Conservation (phyloP, 495 filamentous ascomycete species). For the Pseudotulostoma volvatum region DNA sequence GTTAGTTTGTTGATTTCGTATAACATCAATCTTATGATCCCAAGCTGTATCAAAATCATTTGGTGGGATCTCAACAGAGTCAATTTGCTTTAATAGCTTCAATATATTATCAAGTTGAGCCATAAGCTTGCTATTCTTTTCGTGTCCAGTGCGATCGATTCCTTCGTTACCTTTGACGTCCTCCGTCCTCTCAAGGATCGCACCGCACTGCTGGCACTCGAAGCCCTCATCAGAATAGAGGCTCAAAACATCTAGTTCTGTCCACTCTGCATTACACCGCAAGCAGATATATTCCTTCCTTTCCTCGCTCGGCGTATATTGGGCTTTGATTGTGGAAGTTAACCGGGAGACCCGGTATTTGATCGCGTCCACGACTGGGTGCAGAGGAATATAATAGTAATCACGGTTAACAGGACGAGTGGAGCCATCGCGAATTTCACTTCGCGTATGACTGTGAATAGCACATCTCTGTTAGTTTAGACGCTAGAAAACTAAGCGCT, state of each 20-base stretch:
- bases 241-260: conserved; percentile 72
- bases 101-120: conserved; percentile 73
- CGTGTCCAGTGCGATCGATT: conserved; percentile 50
- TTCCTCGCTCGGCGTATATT: conserved; percentile 63
- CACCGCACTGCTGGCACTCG: conserved; percentile 67
- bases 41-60: conserved; percentile 72
- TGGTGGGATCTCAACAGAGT: conserved; percentile 63
- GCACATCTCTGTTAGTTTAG: conserved; percentile 5
- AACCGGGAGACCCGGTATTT: conserved; percentile 82
- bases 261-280: conserved; percentile 68
- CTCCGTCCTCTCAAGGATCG: conserved; percentile 44
- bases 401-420: conserved; percentile 68
- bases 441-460: conserved; percentile 49
- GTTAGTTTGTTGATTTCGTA: conserved; percentile 39
- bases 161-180: conserved; percentile 44
- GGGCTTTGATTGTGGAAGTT: conserved; percentile 67
- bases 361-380: conserved; percentile 85
- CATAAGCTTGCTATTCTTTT: conserved; percentile 75
- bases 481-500: background rate
- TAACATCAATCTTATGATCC: conserved; percentile 33
- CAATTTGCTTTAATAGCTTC: conserved; percentile 71
- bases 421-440: conserved; percentile 63
- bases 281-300: conserved; percentile 79
- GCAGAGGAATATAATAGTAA: conserved; percentile 94
- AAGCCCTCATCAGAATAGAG: conserved; percentile 47